phyloP scores from a whole-genome alignment of 352 stramenopile genomes.

The Phytopythium mirpurense region DNA sequence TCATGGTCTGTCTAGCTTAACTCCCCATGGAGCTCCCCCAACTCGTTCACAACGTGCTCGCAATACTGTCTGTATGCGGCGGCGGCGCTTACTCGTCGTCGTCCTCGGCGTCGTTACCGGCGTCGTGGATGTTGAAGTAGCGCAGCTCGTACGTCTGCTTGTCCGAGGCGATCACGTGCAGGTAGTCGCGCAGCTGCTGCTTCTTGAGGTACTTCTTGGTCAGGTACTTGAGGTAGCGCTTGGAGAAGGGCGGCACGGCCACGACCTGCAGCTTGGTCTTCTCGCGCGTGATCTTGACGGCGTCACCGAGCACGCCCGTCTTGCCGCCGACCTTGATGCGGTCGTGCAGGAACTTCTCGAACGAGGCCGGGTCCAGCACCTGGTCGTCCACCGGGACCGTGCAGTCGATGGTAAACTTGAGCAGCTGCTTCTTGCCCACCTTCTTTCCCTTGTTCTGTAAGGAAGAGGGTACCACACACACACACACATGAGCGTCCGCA shows the following conservation, averaged over 20 bases:
- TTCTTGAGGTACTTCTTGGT: conserved; percentile 99
- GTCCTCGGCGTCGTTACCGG: conserved; percentile 87
- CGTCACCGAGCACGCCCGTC: conserved; percentile 93
- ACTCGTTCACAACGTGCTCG: too few relatives aligned
- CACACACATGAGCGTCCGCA: too few relatives aligned
- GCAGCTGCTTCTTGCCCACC: conserved; percentile 85
- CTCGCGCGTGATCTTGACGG: conserved; percentile 94
- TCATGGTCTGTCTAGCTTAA: too few relatives aligned
- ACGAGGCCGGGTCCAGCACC: conserved; percentile 97
- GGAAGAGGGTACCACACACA: neutral
- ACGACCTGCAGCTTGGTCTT: conserved; percentile 97
- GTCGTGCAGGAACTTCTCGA: conserved; percentile 99
- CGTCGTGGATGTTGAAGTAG: conserved; percentile 98
- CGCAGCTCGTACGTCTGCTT: conserved; percentile 99
- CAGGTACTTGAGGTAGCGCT: conserved; percentile 99
- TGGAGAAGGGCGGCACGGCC: conserved; percentile 94
- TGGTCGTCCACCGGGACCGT: conserved; percentile 98
- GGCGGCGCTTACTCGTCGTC: conserved; percentile 88
- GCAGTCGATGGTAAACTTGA: conserved; percentile 94
- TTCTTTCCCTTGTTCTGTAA: conserved; percentile 81
- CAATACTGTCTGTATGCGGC: too few relatives aligned
- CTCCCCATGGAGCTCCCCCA: too few relatives aligned
- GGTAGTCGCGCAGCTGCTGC: conserved; percentile 99
- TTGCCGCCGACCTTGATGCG: conserved; percentile 99
- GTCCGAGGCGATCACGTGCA: conserved; percentile 98